Percentiles rank a stretch among this genome's conserved stretches.
These are phyloP conservation scores for Voacanga thouarsii DNA, from an alignment of 257 asterid genomes.

Conservation along the genomic window DNA sequence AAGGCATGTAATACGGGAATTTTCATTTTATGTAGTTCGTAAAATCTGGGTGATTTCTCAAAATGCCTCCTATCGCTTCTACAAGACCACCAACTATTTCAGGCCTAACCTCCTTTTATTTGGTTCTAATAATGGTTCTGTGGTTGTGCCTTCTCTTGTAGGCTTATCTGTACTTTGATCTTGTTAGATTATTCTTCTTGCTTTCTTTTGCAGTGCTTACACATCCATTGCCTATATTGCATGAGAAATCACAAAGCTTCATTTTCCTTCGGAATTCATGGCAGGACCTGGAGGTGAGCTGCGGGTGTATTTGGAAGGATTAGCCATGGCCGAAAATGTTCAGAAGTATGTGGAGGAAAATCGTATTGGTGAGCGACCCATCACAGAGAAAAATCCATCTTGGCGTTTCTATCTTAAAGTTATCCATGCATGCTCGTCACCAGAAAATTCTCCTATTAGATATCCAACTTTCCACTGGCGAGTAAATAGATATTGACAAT, in stretches of 20 bases:
- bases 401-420: slow-evolving; percentile 74
- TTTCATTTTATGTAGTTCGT: neutral
- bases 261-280: slow-evolving; percentile 10
- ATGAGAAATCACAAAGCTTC: neutral
- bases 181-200: neutral
- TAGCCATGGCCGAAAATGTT: slow-evolving; percentile 67
- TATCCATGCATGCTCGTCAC: slow-evolving; percentile 33
- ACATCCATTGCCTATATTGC: neutral
- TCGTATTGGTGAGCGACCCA: slow-evolving; percentile 75
- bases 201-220: neutral
- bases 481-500: slow-evolving; percentile 2
- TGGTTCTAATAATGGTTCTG: neutral
- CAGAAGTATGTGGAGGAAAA: slow-evolving; percentile 66
- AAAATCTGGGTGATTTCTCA: neutral
- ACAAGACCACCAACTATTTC: neutral
- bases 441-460: slow-evolving; percentile 4
- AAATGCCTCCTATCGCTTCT: neutral
- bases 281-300: slow-evolving; percentile 85
- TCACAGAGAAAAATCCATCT: slow-evolving; percentile 57
- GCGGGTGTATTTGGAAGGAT: slow-evolving; percentile 62
- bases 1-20: neutral
- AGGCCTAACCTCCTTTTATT: neutral
- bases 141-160: neutral
- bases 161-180: no score
- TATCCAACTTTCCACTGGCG: neutral